phyloP scores from a whole-genome alignment of 2,329 filamentous ascomycete species.

The Xylaria sp. region DNA sequence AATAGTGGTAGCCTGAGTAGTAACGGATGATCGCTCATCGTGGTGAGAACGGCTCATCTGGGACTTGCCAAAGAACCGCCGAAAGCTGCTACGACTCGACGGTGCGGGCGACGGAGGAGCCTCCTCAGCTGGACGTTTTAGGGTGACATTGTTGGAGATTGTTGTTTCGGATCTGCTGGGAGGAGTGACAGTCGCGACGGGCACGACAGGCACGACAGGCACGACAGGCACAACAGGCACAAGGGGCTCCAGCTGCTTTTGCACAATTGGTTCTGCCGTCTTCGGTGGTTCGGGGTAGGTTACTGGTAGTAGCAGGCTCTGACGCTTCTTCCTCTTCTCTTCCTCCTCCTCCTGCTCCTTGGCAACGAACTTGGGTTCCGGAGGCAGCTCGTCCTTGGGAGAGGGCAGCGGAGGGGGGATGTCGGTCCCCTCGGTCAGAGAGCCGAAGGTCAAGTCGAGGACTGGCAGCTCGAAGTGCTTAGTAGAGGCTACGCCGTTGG shows the following conservation, averaged over 20 bases:
- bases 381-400: conserved; percentile 40
- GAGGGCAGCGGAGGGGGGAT: conserved; percentile 56
- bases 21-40: conserved; percentile 38
- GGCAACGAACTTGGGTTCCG: conserved; percentile 24
- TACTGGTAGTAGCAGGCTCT: too few relatives aligned
- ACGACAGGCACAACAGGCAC: too few relatives aligned
- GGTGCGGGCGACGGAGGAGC: conserved; percentile 47
- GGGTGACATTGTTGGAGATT: conserved; percentile 34
- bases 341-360: conserved; percentile 24
- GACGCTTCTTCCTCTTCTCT: background rate
- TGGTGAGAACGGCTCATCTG: conserved; percentile 52
- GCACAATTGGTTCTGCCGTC: conserved; percentile 25
- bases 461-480: conserved; percentile 52
- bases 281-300: conserved; percentile 21
- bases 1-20: conserved; percentile 28
- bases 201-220: too few relatives aligned
- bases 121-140: conserved; percentile 48
- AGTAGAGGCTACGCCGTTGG: conserved; percentile 20
- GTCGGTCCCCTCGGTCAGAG: conserved; percentile 55
- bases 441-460: conserved; percentile 54
- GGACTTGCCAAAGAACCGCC: conserved; percentile 52
- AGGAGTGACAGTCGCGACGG: conserved; percentile 32
- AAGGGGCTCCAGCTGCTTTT: too few relatives aligned
- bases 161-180: conserved; percentile 29
- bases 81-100: conserved; percentile 51